phyloP scores from a whole-genome alignment of 345 rosid species.

The Turnera subulata region DNA sequence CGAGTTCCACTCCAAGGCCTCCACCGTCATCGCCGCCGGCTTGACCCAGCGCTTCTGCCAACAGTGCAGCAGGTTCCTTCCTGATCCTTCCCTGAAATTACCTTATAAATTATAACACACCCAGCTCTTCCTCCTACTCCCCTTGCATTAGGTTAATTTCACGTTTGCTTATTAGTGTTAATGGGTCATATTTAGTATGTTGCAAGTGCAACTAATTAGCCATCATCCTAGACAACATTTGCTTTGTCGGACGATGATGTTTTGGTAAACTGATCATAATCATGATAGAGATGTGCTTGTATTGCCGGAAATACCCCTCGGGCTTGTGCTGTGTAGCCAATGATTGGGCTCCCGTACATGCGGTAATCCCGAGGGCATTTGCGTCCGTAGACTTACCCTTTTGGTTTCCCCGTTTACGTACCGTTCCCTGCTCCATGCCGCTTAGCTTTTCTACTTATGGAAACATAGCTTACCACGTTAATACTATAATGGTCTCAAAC shows the following conservation, averaged over 20 bases:
- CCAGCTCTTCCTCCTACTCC: constrained; percentile 25
- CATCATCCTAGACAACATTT: neutral
- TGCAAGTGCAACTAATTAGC: too few relatives aligned
- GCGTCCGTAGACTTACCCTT: constrained; percentile 26
- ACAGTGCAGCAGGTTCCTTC: constrained; percentile 94
- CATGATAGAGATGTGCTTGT: neutral
- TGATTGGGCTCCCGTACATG: constrained; percentile 37
- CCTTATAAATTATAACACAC: too few relatives aligned
- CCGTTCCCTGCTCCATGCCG: constrained; percentile 13
- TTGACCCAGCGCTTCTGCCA: constrained; percentile 98
- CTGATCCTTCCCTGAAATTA: constrained; percentile 13
- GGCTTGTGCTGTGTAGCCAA: neutral
- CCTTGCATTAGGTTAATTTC: constrained; percentile 13
- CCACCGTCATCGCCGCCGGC: constrained; percentile 82
- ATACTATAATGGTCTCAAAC: too few relatives aligned
- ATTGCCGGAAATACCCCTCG: constrained; percentile 38
- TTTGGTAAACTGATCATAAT: neutral
- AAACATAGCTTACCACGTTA: too few relatives aligned
- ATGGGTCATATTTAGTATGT: too few relatives aligned
- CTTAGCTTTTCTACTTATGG: too few relatives aligned
- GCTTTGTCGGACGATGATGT: neutral
- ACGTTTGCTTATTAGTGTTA: too few relatives aligned
- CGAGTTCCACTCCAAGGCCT: constrained; percentile 92
- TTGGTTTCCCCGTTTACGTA: constrained; percentile 17
- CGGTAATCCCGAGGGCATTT: constrained; percentile 59